Evolutionary conservation across 805 yeast species (phyloP), one percentile per base, ranked within the genome.

Genomic region (Ogataea glucozyma): DNA sequence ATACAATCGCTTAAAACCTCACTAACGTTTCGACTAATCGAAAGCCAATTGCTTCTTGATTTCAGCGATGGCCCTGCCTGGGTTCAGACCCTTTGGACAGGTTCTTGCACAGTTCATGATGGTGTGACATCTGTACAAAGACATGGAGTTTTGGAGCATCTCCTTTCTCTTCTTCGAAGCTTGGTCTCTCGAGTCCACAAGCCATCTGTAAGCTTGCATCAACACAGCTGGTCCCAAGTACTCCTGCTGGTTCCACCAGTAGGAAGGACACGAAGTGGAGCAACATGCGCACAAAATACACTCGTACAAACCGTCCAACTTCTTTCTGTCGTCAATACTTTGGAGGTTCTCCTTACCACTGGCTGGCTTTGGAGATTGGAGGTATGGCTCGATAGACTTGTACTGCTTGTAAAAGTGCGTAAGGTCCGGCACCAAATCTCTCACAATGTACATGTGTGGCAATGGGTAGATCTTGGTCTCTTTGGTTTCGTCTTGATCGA

Each of bases 211-310:
- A 43, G 98, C 97, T 77, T 93, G 99, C 97, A 93, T 87, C 68
- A 93, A 79, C 42, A 93, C 98, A 22, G 99, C 99, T 19, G 99
- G 99, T 44, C 99, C 99, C 58, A 93, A 75, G 72, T 93, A 93
- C 75, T 93, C 95, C 71, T 90, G 96, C 73, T 88, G 96, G 73
- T 93, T 93, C 99, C 99, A 93, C 99, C 99, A 93, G 79, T 93
- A 93, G 3, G 98, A 90, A 41, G 99, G 99, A 75, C 99, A 93
- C 14, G 98, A 83, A 40, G 99, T 93, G 26, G 97, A 90, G 71
- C 99, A 91, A 73, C 99, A 90, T 9, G 99, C 99, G 75, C 99
- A 91, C 64, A 91, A 75, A 60, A 91, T 91, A 76, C 99, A 91
- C 73, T 91, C 98, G 73, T 91, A 91, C 56, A 93, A 72, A 44